A percentile compares a stretch with the other conserved stretches of the same genome.
Evolutionary conservation across 2,329 filamentous ascomycete genomes (phyloP).

Genomic region (Penicillium oxalicum): DNA sequence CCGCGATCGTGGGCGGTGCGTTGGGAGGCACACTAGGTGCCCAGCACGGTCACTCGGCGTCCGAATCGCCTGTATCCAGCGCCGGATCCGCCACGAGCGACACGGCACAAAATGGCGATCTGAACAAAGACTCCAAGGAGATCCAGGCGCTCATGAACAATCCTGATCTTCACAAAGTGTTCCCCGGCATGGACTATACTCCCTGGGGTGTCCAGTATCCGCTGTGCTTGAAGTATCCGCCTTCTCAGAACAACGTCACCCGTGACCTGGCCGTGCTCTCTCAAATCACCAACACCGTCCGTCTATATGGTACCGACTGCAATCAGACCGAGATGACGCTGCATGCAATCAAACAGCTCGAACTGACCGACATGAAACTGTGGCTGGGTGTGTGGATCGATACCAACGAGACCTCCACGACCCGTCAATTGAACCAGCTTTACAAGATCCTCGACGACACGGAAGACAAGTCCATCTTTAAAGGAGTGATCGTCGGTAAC

Average conservation of each 20-base stretch:
- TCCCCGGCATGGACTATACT: conserved; percentile 93
- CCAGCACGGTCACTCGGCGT: conserved; percentile 35
- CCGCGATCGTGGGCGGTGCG: conserved; percentile 66
- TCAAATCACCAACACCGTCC: conserved; percentile 79
- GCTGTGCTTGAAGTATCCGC: conserved; percentile 67
- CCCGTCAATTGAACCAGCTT: conserved; percentile 74
- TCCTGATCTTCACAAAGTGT: conserved; percentile 77
- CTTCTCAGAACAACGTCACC: conserved; percentile 91
- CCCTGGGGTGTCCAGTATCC: conserved; percentile 88
- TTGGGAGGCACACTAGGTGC: conserved; percentile 66
- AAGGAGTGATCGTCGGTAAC: conserved; percentile 59
- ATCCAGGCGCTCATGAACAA: conserved; percentile 81
- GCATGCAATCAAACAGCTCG: conserved; percentile 68
- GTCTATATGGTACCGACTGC: conserved; percentile 92
- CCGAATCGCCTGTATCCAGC: conserved; percentile 20
- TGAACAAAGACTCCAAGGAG: conserved; percentile 67
- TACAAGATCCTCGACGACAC: conserved; percentile 67
- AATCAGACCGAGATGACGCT: conserved; percentile 95
- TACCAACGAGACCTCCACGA: conserved; percentile 73
- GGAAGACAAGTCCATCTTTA: conserved; percentile 46
- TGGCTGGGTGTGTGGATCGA: conserved; percentile 96
- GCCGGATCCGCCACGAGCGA: conserved; percentile 56
- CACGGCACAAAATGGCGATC: conserved; percentile 58
- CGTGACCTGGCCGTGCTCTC: conserved; percentile 84
- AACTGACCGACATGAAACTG: conserved; percentile 70